phyloP scores from a whole-genome alignment of 805 yeast species.

The Kazachstania bromeliacearum region DNA sequence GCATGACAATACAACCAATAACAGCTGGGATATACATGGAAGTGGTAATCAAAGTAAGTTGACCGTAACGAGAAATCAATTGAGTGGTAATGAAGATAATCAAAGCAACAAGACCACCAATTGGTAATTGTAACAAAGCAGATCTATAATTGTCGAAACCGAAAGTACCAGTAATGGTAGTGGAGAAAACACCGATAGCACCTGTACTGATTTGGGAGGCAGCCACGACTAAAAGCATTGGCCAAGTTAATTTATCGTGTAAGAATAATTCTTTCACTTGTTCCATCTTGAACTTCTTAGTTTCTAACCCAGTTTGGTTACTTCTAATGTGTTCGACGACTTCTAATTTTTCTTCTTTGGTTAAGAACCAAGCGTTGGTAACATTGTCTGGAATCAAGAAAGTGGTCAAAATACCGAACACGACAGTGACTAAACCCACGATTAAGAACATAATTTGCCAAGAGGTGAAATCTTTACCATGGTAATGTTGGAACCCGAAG shows the following conservation, averaged over 20 bases:
- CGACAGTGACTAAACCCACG: slow-evolving; percentile 44
- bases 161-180: slow-evolving; percentile 42
- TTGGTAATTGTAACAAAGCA: slow-evolving; percentile 47
- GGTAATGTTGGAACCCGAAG: slow-evolving; percentile 46
- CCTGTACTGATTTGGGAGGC: slow-evolving; percentile 42
- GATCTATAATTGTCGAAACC: slow-evolving; percentile 39
- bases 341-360: slow-evolving; percentile 34
- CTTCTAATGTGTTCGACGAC: slow-evolving; percentile 39
- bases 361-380: slow-evolving; percentile 33
- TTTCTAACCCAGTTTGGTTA: slow-evolving; percentile 45
- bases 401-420: slow-evolving; percentile 38
- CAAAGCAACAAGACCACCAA: slow-evolving; percentile 41
- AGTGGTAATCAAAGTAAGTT: slow-evolving; percentile 31
- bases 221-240: slow-evolving; percentile 39
- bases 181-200: slow-evolving; percentile 44
- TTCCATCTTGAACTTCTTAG: slow-evolving; percentile 35
- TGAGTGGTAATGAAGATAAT: slow-evolving; percentile 34
- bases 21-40: slow-evolving; percentile 40
- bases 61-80: slow-evolving; percentile 30
- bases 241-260: slow-evolving; percentile 41
- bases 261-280: slow-evolving; percentile 40
- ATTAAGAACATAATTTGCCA: slow-evolving; percentile 55
- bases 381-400: slow-evolving; percentile 44
- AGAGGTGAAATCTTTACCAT: slow-evolving; percentile 34
- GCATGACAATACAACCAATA: slow-evolving; percentile 39